These are phyloP conservation scores for Lactifluus piperatus DNA, from an alignment of 768 basidiomycete genomes.

Conservation along the genomic window DNA sequence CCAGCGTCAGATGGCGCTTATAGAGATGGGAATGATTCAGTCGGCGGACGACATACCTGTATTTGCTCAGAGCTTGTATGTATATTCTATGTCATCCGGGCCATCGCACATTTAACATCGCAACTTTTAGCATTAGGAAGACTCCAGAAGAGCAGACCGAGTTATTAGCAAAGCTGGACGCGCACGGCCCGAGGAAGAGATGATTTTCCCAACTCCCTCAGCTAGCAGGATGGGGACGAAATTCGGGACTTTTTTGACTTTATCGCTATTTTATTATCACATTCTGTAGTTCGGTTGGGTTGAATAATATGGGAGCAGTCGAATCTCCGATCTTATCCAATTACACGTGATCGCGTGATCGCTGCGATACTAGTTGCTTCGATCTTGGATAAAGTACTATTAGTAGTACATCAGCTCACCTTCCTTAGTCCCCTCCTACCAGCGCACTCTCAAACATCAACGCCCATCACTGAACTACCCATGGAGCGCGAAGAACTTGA, in stretches of 20 bases:
- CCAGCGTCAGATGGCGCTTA: slow-evolving; percentile 49
- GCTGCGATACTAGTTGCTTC: too few species aligned
- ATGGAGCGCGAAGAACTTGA: background rate
- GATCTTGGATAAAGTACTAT: background rate
- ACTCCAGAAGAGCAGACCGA: slow-evolving; percentile 22
- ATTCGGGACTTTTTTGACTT: background rate
- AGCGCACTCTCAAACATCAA: background rate
- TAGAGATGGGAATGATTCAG: slow-evolving; percentile 53
- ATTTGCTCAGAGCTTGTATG: slow-evolving; percentile 64
- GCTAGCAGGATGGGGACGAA: too few species aligned
- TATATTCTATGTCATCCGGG: slow-evolving; percentile 1
- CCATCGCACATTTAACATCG: background rate
- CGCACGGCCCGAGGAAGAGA: background rate
- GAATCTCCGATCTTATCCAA: too few species aligned
- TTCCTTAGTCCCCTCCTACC: background rate
- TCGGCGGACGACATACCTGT: slow-evolving; percentile 39
- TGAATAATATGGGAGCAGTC: too few species aligned
- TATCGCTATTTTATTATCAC: slow-evolving; percentile 12
- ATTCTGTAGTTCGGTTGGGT: too few species aligned
- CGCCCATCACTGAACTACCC: background rate
- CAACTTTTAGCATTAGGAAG: slow-evolving; percentile 18
- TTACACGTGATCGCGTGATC: too few species aligned
- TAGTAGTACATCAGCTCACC: background rate
- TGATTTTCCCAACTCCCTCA: background rate
- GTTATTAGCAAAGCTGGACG: slow-evolving; percentile 23